A percentile compares a stretch with the other conserved stretches of the same genome.
These are phyloP conservation scores for Colletotrichum agaves DNA, from an alignment of 2,329 filamentous ascomycete genomes.

Conservation along the genomic window DNA sequence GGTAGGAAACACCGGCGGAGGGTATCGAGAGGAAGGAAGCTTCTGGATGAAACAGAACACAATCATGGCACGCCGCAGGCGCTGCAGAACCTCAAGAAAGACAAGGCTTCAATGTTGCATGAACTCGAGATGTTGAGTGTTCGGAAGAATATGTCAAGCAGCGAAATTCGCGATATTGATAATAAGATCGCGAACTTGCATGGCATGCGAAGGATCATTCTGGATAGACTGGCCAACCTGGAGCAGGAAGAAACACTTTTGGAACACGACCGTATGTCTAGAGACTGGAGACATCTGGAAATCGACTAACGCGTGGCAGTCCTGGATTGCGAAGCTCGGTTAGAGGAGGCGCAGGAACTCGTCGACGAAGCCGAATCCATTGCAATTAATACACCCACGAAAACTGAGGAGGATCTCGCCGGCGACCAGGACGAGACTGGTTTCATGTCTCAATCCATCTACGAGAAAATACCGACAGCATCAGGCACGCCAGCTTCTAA, in stretches of 20 bases:
- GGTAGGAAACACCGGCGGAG: slow-evolving; percentile 77
- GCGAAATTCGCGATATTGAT: slow-evolving; percentile 96
- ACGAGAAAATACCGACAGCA: slow-evolving; percentile 82
- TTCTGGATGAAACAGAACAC: slow-evolving; percentile 73
- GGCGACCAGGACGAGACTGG: slow-evolving; percentile 61
- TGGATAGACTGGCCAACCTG: slow-evolving; percentile 85
- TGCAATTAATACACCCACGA: slow-evolving; percentile 61
- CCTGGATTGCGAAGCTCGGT: slow-evolving; percentile 68
- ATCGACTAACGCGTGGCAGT: slow-evolving; percentile 58
- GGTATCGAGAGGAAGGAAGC: slow-evolving; percentile 78
- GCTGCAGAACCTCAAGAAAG: slow-evolving; percentile 79
- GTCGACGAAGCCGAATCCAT: slow-evolving; percentile 68
- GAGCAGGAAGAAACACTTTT: slow-evolving; percentile 92
- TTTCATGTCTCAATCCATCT: slow-evolving; percentile 99
- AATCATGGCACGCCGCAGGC: slow-evolving; percentile 69
- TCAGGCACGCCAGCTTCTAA: slow-evolving; percentile 60
- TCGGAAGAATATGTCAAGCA: slow-evolving; percentile 96
- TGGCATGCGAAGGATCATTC: slow-evolving; percentile 90
- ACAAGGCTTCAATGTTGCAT: slow-evolving; percentile 83
- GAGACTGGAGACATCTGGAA: not conserved
- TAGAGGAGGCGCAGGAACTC: slow-evolving; percentile 70
- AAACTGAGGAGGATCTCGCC: slow-evolving; percentile 64
- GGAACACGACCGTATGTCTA: slow-evolving; percentile 82
- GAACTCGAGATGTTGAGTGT: slow-evolving; percentile 90
- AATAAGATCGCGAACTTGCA: slow-evolving; percentile 95